Evolutionary conservation across 495 filamentous ascomycete species (phyloP).

Genomic region (Hypoxylon trugodes): DNA sequence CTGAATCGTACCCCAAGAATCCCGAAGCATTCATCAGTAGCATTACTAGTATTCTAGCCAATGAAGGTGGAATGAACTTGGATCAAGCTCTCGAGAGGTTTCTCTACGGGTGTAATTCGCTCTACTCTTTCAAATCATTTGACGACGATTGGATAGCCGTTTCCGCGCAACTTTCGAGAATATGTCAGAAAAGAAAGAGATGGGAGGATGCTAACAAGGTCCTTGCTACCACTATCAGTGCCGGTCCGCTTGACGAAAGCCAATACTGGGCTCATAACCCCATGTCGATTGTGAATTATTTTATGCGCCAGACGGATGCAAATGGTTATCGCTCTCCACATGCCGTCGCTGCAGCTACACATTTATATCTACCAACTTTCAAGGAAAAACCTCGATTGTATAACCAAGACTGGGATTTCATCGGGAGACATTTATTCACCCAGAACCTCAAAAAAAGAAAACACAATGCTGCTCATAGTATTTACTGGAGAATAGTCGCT

Average conservation of each 20-base stretch:
- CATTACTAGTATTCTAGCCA: constrained; percentile 20
- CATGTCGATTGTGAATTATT: constrained; percentile 40
- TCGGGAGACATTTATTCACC: constrained; percentile 46
- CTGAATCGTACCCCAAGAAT: neutral
- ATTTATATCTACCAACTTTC: constrained; percentile 49
- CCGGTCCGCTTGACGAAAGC: constrained; percentile 45
- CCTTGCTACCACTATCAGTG: constrained; percentile 35
- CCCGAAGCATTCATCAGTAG: constrained; percentile 6
- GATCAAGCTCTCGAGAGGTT: constrained; percentile 36
- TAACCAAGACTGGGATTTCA: constrained; percentile 21
- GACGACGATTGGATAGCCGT: constrained; percentile 44
- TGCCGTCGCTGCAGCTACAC: constrained; percentile 38
- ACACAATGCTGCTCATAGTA: constrained; percentile 20
- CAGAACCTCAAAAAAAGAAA: constrained; percentile 30
- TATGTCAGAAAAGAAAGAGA: constrained; percentile 41
- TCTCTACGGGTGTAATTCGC: constrained; percentile 26
- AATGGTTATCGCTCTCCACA: neutral
- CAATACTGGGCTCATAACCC: constrained; percentile 48
- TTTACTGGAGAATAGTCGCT: constrained; percentile 46
- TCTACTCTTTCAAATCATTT: constrained; percentile 27
- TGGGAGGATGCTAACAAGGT: constrained; percentile 47
- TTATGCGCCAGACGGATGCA: constrained; percentile 34
- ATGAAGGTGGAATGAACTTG: constrained; percentile 25
- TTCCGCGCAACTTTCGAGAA: constrained; percentile 48
- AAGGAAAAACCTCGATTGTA: constrained; percentile 29